These are phyloP conservation scores for Eutypella sp. DNA, from an alignment of 2,329 filamentous ascomycete species.

Conservation along the genomic window DNA sequence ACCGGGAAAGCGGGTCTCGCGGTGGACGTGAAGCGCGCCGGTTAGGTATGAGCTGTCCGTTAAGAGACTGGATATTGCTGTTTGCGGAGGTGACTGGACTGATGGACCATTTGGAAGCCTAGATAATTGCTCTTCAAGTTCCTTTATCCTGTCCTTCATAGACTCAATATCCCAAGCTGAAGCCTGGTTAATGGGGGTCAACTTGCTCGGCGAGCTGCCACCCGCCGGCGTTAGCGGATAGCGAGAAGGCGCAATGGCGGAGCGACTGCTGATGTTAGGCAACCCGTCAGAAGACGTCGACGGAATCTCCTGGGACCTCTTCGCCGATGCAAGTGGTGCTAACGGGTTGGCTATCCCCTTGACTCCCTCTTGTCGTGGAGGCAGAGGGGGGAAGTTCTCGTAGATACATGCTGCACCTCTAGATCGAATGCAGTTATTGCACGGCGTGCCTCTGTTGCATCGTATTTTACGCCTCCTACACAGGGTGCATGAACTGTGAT, in stretches of 20 bases:
- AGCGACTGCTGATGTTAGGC: not conserved
- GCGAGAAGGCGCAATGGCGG: not conserved
- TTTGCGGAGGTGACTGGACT: constrained; percentile 7
- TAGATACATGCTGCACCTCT: constrained; percentile 48
- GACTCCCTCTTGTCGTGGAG: constrained; percentile 5
- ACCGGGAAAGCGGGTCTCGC: constrained; percentile 28
- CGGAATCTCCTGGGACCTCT: not conserved
- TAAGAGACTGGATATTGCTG: constrained; percentile 16
- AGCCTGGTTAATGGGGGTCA: constrained; percentile 17
- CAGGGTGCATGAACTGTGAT: constrained; percentile 38
- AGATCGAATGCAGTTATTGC: constrained; percentile 52
- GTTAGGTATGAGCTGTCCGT: constrained; percentile 28
- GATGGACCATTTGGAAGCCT: constrained; percentile 14
- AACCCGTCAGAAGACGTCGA: not conserved
- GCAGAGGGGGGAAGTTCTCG: constrained; percentile 17
- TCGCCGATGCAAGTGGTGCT: not conserved
- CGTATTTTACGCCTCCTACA: constrained; percentile 56
- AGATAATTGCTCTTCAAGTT: constrained; percentile 40
- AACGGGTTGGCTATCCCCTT: not conserved
- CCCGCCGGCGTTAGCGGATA: not conserved
- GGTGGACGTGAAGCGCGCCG: constrained; percentile 39
- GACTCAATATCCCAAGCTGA: constrained; percentile 29
- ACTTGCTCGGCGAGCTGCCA: constrained; percentile 1
- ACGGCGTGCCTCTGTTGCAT: constrained; percentile 54
- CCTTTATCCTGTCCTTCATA: constrained; percentile 33